Evolutionary conservation across 805 yeast species (phyloP), one percentile per base, ranked within the genome.

Genomic region (Saccharomyces kudriavzevii): DNA sequence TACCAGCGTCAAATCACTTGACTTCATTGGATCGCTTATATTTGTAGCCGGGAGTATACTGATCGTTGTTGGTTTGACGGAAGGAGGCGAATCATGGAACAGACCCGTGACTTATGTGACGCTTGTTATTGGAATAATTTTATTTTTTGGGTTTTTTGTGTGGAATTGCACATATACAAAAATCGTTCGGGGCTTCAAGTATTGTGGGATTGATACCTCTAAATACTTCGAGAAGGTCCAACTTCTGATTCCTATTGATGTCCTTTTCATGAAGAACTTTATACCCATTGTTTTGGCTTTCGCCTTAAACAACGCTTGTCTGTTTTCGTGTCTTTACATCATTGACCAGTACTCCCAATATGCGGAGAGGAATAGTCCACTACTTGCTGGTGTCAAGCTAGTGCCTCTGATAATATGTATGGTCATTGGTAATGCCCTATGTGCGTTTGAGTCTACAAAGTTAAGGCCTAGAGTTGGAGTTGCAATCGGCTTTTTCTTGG

Each of bases 51-150:
- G 77, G 0, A 56, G 67, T 3, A 45, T 76, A 2, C 58, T 77
- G 40, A 56, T 76, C 2, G 75, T 76, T 27, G 65, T 73, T 9
- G 82, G 79, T 0, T 63, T 77, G 48, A 75, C 77, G 0, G 74
- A 76, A 56, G 79, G 77, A 24, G 80, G 79, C 25, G 69, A 67
- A 5, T 60, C 63, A 0, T 77, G 81, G 80, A 63, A 64, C 2
- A 52, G 66, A 1, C 74, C 80, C 1, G 60, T 64, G 17, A 73
- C 74, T 1, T 76, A 75, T 55, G 75, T 74, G 14, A 70, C 80
- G 0, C 54, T 77, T 0, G 62, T 72, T 1, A 53, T 77, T 50
- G 80, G 80, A 0, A 49, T 70, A 11, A 24, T 72, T 2, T 50
- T 71, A n/a, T 49, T 73, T 3, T 17, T 64, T 5, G 29, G 67